phyloP scores from a whole-genome alignment of 129 eudicot species.

The Flaveria sonorensis region DNA sequence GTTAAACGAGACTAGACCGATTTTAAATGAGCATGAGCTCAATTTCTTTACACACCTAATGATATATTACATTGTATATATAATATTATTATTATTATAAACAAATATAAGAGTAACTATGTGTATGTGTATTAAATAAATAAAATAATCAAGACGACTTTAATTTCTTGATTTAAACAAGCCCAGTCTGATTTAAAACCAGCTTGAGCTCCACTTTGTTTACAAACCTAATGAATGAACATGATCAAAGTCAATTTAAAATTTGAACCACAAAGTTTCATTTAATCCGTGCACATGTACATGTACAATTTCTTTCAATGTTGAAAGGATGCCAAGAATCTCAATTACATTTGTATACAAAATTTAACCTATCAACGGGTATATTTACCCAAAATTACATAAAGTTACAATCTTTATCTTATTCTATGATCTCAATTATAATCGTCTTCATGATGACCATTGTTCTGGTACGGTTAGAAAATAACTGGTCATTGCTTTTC shows the following conservation, averaged over 20 bases:
- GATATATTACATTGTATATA: no score
- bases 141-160: no score
- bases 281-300: background rate
- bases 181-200: no score
- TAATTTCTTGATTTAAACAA: no score
- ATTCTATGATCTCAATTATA: background rate
- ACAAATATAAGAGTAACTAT: no score
- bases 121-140: no score
- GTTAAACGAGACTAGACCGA: no score
- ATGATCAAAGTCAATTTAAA: background rate
- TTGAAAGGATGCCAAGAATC: background rate
- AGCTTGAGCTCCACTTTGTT: no score
- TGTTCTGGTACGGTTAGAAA: constrained; percentile 92
- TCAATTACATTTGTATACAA: constrained; percentile 8
- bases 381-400: constrained; percentile 11
- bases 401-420: constrained; percentile 9
- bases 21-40: no score
- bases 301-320: constrained; percentile 9
- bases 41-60: no score
- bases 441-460: constrained; percentile 57
- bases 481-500: constrained; percentile 95
- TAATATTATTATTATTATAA: no score
- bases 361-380: constrained; percentile 1
- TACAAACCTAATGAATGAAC: background rate
- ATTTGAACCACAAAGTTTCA: no score